Base-by-base conservation (phyloP, 768 basidiomycete species). In the Tricholoma flavovirens region DNA sequence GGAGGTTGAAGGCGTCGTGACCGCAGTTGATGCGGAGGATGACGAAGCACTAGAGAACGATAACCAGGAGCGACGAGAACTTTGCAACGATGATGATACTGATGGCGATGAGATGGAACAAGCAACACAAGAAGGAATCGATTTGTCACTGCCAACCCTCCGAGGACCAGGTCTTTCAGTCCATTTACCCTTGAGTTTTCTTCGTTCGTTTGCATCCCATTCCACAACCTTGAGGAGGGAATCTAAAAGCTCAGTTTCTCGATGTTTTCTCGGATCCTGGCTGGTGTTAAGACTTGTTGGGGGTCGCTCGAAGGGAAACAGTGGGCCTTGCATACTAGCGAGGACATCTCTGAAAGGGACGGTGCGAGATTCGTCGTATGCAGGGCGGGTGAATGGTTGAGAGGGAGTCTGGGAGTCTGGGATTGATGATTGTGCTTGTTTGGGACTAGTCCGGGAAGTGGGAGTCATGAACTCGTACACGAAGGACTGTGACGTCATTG, bases 281-380 rank as follows among this genome's bases (percentile, higher is more conserved):
- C 59, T 60, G 15, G 56, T 32, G 9, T 12, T 29, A 52, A 38
- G 52, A 55, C 43, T 70, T 52, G 63, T 72, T 62, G 61, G 70
- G 51, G 59, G 65, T 33, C 64, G 55, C 29, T 78, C 74, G 4
- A 65, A 57, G 1, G 78, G 81, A 60, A 86, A 86, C 17, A 86
- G 71, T 4, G 75, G 72, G 4, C 84, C 84, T 40, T 79, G 73
- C 81, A 86, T 84, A 64, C 78, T 77, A 45, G 65, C 65, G 43
- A 83, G 67, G 50, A 86, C 83, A 33, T 83, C 81, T 49, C 75
- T 73, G 66, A 86, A 86, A 1, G 80, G 67, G 10, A 86, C 77
- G 6, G 74, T 61, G 19, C 73, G 72, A 19, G 73, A 66, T 38
- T 71, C 68, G 56, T 75, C 69, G 48, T 70, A 71, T n/a, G 66